Base-by-base conservation (phyloP, 192 early-diverging fungal species). In the Rhizoclosmatium sp. region DNA sequence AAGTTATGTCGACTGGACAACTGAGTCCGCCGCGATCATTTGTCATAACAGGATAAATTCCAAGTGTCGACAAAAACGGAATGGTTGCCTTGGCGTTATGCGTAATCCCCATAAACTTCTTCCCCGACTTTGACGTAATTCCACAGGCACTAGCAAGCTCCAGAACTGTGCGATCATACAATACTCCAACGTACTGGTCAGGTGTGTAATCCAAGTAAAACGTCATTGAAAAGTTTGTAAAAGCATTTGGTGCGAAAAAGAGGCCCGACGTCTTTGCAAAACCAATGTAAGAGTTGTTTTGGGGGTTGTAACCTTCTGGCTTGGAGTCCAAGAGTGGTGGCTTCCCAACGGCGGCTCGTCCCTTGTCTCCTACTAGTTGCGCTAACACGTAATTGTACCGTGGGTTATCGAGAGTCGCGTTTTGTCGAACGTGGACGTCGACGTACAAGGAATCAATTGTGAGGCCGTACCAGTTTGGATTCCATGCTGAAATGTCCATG, bases 141-240 rank as follows among this genome's bases (percentile, higher is more conserved):
- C 69, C 69, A 59, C 78, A 79, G 16, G 65, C 69, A n/a, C 45
- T 16, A 9, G 51, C 54, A 59, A 79, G 40, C 47, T 79, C 78
- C 16, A 41, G 10, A 31, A 79, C 40, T 2, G 48, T 48, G 2
- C 56, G 78, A 48, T 79, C 78, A 5, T 71, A 16, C 45, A 79
- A 54, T 16, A 79, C 59, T 31, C 78, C 78, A 44, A 71, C 21
- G 12, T 62, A 42, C n/a, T 51, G 39, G 60, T 79, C 78, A 3
- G 78, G 78, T 2, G 69, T 61, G 68, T 79, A 79, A 39, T 39
- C 39, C 40, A 79, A 69, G 1, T 31, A 10, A 64, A 79, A 79
- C 19, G 23, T 59, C 78, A 79, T 79, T 14, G 61, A 54, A 23
- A 56, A 79, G 44, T 71, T 79, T 68, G 62, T 31, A 3, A 23